These are phyloP conservation scores for Eutypa lata DNA, from an alignment of 2,329 filamentous ascomycete species.

Conservation along the genomic window DNA sequence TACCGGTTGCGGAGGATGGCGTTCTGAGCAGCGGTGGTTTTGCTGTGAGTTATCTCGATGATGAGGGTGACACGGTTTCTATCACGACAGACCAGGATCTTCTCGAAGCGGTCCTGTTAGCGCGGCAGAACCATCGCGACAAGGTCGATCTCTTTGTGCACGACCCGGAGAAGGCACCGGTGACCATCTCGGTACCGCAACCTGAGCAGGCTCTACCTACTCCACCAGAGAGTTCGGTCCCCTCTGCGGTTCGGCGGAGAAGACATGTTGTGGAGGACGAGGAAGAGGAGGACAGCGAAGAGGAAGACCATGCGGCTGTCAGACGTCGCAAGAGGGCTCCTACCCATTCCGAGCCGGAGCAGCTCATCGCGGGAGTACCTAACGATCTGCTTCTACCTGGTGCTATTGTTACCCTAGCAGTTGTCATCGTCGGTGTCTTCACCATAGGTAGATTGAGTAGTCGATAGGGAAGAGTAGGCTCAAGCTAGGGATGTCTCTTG, in stretches of 20 bases:
- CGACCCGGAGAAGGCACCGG: slow-evolving; percentile 83
- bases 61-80: slow-evolving; percentile 93
- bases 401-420: slow-evolving; percentile 90
- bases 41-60: slow-evolving; percentile 91
- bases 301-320: slow-evolving; percentile 49
- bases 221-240: slow-evolving; percentile 45
- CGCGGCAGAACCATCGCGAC: slow-evolving; percentile 72
- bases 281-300: slow-evolving; percentile 57
- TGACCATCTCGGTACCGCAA: slow-evolving; percentile 56
- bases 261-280: slow-evolving; percentile 38
- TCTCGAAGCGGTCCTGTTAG: slow-evolving; percentile 81
- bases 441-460: slow-evolving; percentile 70
- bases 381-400: slow-evolving; percentile 93
- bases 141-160: slow-evolving; percentile 98
- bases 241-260: slow-evolving; percentile 47
- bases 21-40: slow-evolving; percentile 75
- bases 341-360: slow-evolving; percentile 57
- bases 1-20: slow-evolving; percentile 74
- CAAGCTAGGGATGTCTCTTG: background rate
- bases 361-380: slow-evolving; percentile 85
- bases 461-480: slow-evolving; percentile 35
- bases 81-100: slow-evolving; percentile 96
- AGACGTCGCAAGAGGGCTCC: slow-evolving; percentile 45
- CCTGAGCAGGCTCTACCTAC: slow-evolving; percentile 40
- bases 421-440: slow-evolving; percentile 92